These are phyloP conservation scores for Carallia pectinifolia DNA, from an alignment of 345 rosid species.

Conservation along the genomic window DNA sequence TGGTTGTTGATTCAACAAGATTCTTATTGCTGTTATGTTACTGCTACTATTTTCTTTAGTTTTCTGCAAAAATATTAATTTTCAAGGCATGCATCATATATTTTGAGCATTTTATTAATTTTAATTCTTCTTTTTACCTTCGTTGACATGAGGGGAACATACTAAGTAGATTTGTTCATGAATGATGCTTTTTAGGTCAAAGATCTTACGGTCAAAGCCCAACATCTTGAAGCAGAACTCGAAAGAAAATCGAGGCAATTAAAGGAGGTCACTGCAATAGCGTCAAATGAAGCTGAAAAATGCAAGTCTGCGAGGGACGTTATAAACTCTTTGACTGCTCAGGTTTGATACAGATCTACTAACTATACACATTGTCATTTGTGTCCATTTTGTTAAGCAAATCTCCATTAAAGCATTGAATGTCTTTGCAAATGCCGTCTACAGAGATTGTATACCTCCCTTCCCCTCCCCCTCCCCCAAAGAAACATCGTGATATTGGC, in stretches of 20 bases:
- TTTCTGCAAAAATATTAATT: too few relatives aligned
- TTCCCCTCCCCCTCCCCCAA: too few relatives aligned
- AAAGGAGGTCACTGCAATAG: slow-evolving; percentile 65
- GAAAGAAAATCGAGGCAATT: slow-evolving; percentile 57
- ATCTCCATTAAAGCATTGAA: too few relatives aligned
- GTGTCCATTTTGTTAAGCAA: too few relatives aligned
- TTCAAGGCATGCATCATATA: too few relatives aligned
- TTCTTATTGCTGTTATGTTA: too few relatives aligned
- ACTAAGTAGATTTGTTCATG: slow-evolving; percentile 3
- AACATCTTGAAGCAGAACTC: slow-evolving; percentile 71
- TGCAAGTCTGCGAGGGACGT: slow-evolving; percentile 82
- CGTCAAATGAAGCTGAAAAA: slow-evolving; percentile 82
- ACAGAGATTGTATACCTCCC: too few relatives aligned
- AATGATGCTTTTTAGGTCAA: slow-evolving; percentile 51
- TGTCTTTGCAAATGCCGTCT: too few relatives aligned
- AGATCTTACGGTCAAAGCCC: slow-evolving; percentile 54
- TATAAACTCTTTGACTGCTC: slow-evolving; percentile 67
- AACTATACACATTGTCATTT: too few relatives aligned
- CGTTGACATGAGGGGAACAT: neutral
- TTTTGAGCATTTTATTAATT: neutral
- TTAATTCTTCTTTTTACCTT: neutral
- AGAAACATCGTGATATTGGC: too few relatives aligned
- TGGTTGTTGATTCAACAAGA: too few relatives aligned
- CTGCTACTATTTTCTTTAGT: too few relatives aligned
- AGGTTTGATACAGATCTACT: slow-evolving; percentile 41